Evolutionary conservation across 2,329 filamentous ascomycete species (phyloP), one percentile per base, ranked within the genome.

Genomic region (Xylariaceae sp.): DNA sequence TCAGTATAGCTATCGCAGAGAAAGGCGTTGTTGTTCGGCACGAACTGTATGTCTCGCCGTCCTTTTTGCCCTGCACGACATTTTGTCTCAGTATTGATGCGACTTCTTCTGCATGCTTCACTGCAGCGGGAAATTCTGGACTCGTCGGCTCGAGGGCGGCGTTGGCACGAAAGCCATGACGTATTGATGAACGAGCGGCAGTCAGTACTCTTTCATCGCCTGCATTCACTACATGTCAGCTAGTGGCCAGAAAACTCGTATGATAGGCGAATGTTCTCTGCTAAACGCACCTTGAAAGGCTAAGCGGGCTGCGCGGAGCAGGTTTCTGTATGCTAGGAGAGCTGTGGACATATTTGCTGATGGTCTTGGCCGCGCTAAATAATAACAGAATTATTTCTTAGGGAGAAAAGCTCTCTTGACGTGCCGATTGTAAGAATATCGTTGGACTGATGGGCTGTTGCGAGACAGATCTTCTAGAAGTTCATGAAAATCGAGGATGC

Each of bases 21-120:
- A 1, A 21, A 29, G 41, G 2, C 16, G 9, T 16, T 21, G 5
- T 29, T 17, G 23, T 11, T 8, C 6, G 3, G 16, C 5, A 79
- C 87, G 56, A 77, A 91, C 89, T 84, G 66, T 87, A 91, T 39
- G 73, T 79, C 54, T 84, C 72, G 54, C 79, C 79, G 54, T 75
- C 70, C 56, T 78, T 76, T 65, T 83, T 78, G 6, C 94, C 95
- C 73, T 99, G 95, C 3, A 99, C 93, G 3, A 99, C 80, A 68
- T 98, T 98, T 71, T 91, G 81, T 64, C 86, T 80, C 60, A 99
- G 72, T 54, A 98, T 88, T 62, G 83, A 82, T 2, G 94, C 91
- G 3, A 98, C 87, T 36, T 95, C 91, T 60, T 93, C 80, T 7
- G 93, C 95, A 69, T 96, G 87, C 63, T 87, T 78, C 59, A 99